phyloP scores from a whole-genome alignment of 495 filamentous ascomycete species.

The Cercophora sp. region DNA sequence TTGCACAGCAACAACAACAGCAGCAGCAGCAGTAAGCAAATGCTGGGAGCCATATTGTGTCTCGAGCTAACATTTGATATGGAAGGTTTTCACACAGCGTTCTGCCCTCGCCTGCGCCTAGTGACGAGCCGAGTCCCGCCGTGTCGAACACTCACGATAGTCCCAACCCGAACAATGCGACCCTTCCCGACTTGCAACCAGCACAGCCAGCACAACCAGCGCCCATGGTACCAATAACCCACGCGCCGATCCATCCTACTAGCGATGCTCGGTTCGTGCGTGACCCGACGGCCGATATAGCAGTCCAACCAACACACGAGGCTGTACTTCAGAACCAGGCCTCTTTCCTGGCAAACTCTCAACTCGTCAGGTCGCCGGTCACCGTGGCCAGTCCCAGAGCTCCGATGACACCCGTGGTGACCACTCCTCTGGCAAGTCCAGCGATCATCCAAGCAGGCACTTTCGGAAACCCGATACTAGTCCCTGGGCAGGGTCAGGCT shows the following conservation, averaged over 20 bases:
- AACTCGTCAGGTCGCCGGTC: neutral
- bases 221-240: too few species aligned
- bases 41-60: too few species aligned
- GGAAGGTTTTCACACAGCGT: constrained; percentile 23
- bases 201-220: too few species aligned
- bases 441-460: too few species aligned
- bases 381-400: neutral
- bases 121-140: constrained; percentile 48
- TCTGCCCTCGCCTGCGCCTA: constrained; percentile 54
- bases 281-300: neutral
- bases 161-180: constrained; percentile 17
- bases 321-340: neutral
- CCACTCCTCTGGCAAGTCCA: neutral
- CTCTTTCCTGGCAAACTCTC: neutral
- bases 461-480: too few species aligned
- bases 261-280: constrained; percentile 29
- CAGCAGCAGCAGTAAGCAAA: neutral
- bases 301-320: neutral
- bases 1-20: constrained; percentile 11
- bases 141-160: constrained; percentile 26
- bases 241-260: too few species aligned
- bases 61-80: constrained; percentile 5
- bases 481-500: too few species aligned
- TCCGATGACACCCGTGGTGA: neutral
- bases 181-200: constrained; percentile 14